Percentiles rank a stretch among this genome's conserved stretches.
Conservation (phyloP, 768 basidiomycete genomes). For the Amylocystis lapponica region DNA sequence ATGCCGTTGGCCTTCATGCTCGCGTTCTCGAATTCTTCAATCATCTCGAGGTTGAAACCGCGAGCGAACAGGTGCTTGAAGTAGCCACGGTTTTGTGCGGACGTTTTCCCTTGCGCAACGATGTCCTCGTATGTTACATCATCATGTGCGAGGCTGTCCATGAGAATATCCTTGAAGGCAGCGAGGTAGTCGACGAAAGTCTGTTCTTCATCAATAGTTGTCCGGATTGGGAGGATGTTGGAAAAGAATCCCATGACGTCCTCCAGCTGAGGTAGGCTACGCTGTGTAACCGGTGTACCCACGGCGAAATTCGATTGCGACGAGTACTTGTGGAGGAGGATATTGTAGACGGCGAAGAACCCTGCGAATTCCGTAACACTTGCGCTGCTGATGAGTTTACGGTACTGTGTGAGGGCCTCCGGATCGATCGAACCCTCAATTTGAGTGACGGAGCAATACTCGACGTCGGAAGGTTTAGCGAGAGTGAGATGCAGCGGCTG, state of each 20-base stretch:
- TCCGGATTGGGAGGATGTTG: conserved; percentile 26
- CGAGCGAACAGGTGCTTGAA: conserved; percentile 28
- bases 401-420: conserved; percentile 14
- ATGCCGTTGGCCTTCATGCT: not conserved
- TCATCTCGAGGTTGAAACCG: conserved; percentile 23
- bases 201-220: conserved; percentile 18
- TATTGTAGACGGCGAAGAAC: conserved; percentile 27
- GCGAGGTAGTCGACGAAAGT: conserved; percentile 21
- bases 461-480: conserved; percentile 20
- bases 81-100: conserved; percentile 21
- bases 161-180: conserved; percentile 19
- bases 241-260: conserved; percentile 27
- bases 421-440: conserved; percentile 16
- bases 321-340: conserved; percentile 30
- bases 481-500: conserved; percentile 17
- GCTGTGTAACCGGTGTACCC: conserved; percentile 27
- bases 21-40: conserved; percentile 14
- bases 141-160: conserved; percentile 19
- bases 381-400: conserved; percentile 12
- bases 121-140: conserved; percentile 28
- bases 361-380: conserved; percentile 23
- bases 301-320: conserved; percentile 23
- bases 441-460: conserved; percentile 25
- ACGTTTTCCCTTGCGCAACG: conserved; percentile 21
- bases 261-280: conserved; percentile 22